phyloP scores from a whole-genome alignment of 2,329 filamentous ascomycete genomes.

The Diaporthe australafricana region DNA sequence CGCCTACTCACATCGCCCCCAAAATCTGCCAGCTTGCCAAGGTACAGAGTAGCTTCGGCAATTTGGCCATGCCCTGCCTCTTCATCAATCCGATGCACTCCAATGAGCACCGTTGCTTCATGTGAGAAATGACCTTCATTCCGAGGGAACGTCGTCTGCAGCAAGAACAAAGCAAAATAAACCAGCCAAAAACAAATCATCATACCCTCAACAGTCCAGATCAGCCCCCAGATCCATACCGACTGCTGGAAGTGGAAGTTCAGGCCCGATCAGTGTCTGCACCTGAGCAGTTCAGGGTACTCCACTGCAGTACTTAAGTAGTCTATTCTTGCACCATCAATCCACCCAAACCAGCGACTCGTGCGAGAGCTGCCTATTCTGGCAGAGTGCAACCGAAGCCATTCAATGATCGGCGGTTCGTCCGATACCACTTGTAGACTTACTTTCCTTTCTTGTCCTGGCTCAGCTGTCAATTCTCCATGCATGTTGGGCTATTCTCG shows the following conservation, averaged over 20 bases:
- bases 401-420: neutral
- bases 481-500: neutral
- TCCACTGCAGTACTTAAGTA: neutral
- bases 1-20: neutral
- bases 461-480: neutral
- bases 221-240: neutral
- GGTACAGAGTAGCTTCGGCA: no score
- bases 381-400: slow-evolving; percentile 1
- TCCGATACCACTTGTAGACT: neutral
- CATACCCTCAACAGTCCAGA: neutral
- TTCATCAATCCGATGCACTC: slow-evolving; percentile 9
- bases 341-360: neutral
- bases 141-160: neutral
- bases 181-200: neutral
- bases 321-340: slow-evolving; percentile 4
- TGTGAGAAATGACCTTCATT: slow-evolving; percentile 6
- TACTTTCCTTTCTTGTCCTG: slow-evolving; percentile 16
- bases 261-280: neutral
- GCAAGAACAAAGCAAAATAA: neutral
- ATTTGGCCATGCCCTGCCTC: no score
- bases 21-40: neutral
- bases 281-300: neutral
- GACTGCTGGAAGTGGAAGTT: neutral
- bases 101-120: neutral
- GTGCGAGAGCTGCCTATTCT: slow-evolving; percentile 27